Percentiles rank a stretch among this genome's conserved stretches.
Evolutionary conservation across 805 yeast species (phyloP).

Genomic region (Cyberlindnera mrakii): DNA sequence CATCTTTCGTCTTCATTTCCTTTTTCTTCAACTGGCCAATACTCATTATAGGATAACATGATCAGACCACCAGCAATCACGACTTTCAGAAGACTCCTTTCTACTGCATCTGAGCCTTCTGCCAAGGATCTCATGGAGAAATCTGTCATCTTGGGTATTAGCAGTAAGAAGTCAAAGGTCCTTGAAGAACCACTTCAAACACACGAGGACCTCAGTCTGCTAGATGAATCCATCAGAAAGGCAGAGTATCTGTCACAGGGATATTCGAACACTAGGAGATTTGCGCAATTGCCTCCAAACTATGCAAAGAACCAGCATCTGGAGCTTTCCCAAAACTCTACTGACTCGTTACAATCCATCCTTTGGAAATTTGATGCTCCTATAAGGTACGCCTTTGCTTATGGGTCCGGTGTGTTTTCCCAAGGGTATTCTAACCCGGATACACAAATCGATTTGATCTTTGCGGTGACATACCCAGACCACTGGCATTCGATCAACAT

Average conservation of each 20-base stretch:
- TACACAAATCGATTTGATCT: constrained; percentile 81
- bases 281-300: constrained; percentile 40
- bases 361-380: constrained; percentile 63
- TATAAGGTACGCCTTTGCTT: constrained; percentile 78
- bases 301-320: constrained; percentile 57
- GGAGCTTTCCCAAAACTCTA: constrained; percentile 34
- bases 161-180: background rate
- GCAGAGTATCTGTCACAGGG: constrained; percentile 19
- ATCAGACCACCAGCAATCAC: no score
- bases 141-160: constrained; percentile 15
- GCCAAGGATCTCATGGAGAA: constrained; percentile 20
- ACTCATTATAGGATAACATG: no score
- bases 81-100: constrained; percentile 10
- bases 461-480: constrained; percentile 68
- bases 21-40: no score
- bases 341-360: constrained; percentile 40
- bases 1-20: no score
- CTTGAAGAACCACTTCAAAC: background rate
- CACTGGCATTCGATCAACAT: constrained; percentile 77
- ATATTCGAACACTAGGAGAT: constrained; percentile 13
- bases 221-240: constrained; percentile 22
- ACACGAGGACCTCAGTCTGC: constrained; percentile 13
- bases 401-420: constrained; percentile 88
- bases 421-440: constrained; percentile 49
- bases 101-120: constrained; percentile 17